Base-by-base conservation (phyloP, 371 early-diverging fungal species). In the Mortierella sp. region DNA sequence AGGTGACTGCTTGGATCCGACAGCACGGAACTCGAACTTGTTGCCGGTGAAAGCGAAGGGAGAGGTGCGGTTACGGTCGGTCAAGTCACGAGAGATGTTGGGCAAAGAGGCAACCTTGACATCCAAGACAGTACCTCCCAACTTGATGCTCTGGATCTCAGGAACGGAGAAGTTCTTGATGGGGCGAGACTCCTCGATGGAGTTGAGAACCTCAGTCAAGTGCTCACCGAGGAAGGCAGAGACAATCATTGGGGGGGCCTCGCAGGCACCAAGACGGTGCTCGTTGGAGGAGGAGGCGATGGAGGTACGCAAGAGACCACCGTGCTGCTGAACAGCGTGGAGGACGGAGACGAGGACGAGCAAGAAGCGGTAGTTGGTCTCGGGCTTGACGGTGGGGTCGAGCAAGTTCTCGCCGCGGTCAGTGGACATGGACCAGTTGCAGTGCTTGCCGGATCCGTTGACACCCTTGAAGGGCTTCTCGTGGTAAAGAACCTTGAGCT, bases 21-120 rank as follows among this genome's bases (percentile, higher is more conserved):
- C 98, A 72, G 98, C 97, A 88, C 99, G 95, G 96, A 98, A 99
- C 89, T 99, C 99, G 82, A 99, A 97, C 91, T 99, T 99, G 95
- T 99, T 97, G 67, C 98, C 98, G 67, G 98, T 99, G 90, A 98
- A 99, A 70, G 99, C 99, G 78, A 99, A 97, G 38, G 99, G 97
- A 60, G 97, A 97, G 38, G 99, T 99, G 78, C 98, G 95, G 94
- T 99, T 99, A 85, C 99, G 96, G 86, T 99, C 99, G 16, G 98
- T 97, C 85, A 97, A 86, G 85, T 99, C 99, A 86, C 97, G 96
- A 32, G 94, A 86, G 82, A 99, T 96, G 77, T 86, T 86, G 68
- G 99, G 98, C 58, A 99, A 89, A 11, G 93, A 91, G 38, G 96
- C 90, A 47, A 97, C 96, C 93, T 97, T 97, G 73, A 98, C 89